phyloP scores from a whole-genome alignment of 2,329 filamentous ascomycete species.

The Botrytis tulipae region DNA sequence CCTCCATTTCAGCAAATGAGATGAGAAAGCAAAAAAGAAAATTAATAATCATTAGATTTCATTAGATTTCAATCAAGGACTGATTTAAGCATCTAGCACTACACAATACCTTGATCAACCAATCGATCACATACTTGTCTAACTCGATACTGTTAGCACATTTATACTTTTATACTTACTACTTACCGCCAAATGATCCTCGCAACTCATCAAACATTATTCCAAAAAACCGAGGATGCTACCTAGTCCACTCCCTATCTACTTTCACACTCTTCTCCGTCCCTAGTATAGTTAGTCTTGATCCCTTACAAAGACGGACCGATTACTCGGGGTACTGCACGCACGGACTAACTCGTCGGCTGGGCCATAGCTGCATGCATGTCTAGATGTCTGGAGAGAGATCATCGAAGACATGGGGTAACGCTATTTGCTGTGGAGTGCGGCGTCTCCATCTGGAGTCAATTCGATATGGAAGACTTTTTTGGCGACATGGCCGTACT shows the following conservation, averaged over 20 bases:
- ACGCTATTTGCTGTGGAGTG: conserved; percentile 1
- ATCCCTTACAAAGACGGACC: conserved; percentile 16
- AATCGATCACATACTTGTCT: not conserved
- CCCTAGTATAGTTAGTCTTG: not conserved
- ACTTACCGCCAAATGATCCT: not conserved
- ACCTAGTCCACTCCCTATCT: not conserved
- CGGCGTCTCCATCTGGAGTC: conserved; percentile 17
- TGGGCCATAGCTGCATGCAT: not conserved
- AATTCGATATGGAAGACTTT: not conserved
- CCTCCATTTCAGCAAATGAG: not conserved
- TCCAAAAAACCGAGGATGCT: not conserved
- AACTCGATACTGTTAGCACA: not conserved
- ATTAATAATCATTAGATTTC: not conserved
- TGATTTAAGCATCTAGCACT: not conserved
- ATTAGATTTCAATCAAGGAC: not conserved
- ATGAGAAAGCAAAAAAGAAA: not conserved
- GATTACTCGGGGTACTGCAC: conserved; percentile 17
- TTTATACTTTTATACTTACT: not conserved
- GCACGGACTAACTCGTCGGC: conserved; percentile 4
- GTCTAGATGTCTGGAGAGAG: conserved; percentile 6
- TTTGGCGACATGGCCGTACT: not conserved
- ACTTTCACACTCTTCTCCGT: not conserved
- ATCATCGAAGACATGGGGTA: conserved; percentile 17
- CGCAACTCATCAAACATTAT: not conserved
- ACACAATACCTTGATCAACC: not conserved